phyloP scores from a whole-genome alignment of 176 grass and related monocot species.

The Eremochloa ophiuroides region DNA sequence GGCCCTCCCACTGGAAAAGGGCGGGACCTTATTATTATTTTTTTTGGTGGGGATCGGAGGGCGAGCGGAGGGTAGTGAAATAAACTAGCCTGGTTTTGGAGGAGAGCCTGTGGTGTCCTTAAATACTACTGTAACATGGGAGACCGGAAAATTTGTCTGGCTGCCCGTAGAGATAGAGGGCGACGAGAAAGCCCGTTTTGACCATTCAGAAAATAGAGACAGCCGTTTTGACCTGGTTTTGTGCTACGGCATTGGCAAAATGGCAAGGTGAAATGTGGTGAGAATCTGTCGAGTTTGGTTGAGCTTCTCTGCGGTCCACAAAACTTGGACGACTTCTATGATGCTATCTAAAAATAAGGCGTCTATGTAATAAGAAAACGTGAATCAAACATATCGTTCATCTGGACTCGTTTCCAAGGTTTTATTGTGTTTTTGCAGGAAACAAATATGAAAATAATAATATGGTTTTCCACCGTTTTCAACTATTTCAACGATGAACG shows the following conservation, averaged over 20 bases:
- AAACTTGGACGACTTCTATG: background rate
- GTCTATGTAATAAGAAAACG: no score
- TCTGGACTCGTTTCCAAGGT: no score
- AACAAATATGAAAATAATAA: no score
- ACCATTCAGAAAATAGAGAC: background rate
- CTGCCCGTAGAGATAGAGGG: background rate
- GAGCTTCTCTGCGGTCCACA: background rate
- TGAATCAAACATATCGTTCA: no score
- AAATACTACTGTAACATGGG: constrained; percentile 18
- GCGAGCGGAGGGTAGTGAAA: constrained; percentile 20
- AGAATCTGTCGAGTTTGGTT: background rate
- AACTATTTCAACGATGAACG: no score
- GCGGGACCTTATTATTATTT: background rate
- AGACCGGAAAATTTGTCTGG: background rate
- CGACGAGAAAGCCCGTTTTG: background rate
- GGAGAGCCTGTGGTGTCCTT: background rate
- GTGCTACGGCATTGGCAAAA: background rate
- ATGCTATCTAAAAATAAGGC: background rate
- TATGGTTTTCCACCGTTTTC: no score
- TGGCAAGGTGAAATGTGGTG: background rate
- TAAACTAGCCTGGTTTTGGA: constrained; percentile 9
- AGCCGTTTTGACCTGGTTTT: background rate
- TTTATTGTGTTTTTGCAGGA: no score
- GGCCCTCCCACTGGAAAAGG: background rate
- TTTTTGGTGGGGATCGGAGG: background rate